Percentiles rank a stretch among this genome's conserved stretches.
Evolutionary conservation across 2,329 filamentous ascomycete genomes (phyloP).

Genomic region (Rugonectria rugulosa): DNA sequence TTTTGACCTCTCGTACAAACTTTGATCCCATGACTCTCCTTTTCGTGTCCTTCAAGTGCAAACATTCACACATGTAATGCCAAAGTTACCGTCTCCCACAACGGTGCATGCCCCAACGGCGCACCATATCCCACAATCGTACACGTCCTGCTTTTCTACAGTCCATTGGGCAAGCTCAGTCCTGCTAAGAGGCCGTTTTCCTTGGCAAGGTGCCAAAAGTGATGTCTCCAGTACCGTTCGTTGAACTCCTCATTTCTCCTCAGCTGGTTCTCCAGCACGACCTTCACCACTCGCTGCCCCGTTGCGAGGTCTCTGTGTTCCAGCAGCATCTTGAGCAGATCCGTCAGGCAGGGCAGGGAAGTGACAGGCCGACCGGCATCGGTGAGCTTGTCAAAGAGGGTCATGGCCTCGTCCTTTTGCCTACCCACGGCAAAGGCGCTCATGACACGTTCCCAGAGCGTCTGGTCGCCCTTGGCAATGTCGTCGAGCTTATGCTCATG

Average conservation of each 20-base stretch:
- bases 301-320: slow-evolving; percentile 32
- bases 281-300: slow-evolving; percentile 44
- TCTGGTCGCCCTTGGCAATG: slow-evolving; percentile 56
- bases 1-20: slow-evolving; percentile 29
- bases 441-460: slow-evolving; percentile 76
- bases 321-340: slow-evolving; percentile 49
- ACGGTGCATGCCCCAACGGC: too few relatives aligned
- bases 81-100: too few relatives aligned
- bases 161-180: slow-evolving; percentile 25
- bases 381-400: slow-evolving; percentile 55
- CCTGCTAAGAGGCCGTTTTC: slow-evolving; percentile 48
- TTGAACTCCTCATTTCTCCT: slow-evolving; percentile 30
- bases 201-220: slow-evolving; percentile 58
- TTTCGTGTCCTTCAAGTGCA: background rate
- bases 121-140: too few relatives aligned
- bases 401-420: slow-evolving; percentile 57
- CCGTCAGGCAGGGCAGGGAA: slow-evolving; percentile 51
- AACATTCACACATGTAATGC: too few relatives aligned
- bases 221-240: slow-evolving; percentile 54
- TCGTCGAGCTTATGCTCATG: slow-evolving; percentile 57
- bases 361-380: slow-evolving; percentile 50
- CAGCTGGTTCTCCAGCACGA: slow-evolving; percentile 40
- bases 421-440: slow-evolving; percentile 68
- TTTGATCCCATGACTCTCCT: background rate
- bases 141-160: slow-evolving; percentile 1